Conservation (phyloP, 306 rosid genomes). For the Sindora glabra region DNA sequence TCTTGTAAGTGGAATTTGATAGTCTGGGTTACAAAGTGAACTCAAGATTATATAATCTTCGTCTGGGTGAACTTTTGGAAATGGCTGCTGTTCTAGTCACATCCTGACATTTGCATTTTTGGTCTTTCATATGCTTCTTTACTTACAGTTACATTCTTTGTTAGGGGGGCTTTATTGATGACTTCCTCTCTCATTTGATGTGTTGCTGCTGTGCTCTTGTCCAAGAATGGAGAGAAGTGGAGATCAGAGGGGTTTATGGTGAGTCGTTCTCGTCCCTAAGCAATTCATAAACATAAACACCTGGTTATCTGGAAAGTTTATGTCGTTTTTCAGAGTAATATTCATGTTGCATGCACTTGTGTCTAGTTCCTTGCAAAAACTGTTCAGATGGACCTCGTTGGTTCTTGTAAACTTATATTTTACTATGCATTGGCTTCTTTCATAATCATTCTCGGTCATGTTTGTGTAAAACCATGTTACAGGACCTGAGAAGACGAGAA, state of each 20-base stretch:
- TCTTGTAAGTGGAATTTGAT: neutral
- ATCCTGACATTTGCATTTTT: constrained; percentile 4
- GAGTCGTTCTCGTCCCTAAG: constrained; percentile 16
- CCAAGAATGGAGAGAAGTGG: constrained; percentile 99
- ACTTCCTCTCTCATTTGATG: constrained; percentile 92
- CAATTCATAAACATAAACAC: neutral
- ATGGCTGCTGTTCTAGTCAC: neutral
- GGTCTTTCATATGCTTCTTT: constrained; percentile 11
- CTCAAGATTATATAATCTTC: constrained; percentile 1
- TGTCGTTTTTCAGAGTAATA: neutral
- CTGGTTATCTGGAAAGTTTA: neutral
- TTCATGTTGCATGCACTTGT: neutral
- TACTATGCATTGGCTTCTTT: neutral
- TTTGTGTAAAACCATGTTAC: constrained; percentile 20
- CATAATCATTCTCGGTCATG: neutral
- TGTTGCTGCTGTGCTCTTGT: constrained; percentile 99
- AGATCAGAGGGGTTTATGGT: constrained; percentile 81
- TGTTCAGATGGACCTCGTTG: too few species aligned
- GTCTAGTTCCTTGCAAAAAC: too few species aligned
- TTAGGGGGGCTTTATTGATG: constrained; percentile 87
- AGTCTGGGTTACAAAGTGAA: neutral
- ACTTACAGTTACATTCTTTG: constrained; percentile 15
- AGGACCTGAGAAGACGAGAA: constrained; percentile 71
- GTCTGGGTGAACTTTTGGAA: neutral
- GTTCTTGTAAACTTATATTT: too few species aligned